phyloP scores from a whole-genome alignment of 768 basidiomycete genomes.

The Hypsizygus marmoreus region DNA sequence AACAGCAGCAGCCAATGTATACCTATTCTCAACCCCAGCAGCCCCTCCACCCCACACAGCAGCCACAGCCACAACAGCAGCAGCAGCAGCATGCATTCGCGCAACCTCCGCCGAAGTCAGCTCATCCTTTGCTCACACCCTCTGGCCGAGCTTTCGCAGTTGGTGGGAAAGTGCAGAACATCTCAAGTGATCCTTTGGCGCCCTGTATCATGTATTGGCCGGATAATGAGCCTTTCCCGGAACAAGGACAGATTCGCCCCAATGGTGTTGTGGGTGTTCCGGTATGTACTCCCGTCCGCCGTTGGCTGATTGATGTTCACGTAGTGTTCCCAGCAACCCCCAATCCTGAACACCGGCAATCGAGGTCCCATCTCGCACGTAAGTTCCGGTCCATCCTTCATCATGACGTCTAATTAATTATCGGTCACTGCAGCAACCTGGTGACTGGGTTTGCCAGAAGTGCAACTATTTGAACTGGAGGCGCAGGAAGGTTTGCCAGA shows the following conservation, averaged over 20 bases:
- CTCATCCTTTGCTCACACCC: conserved; percentile 79
- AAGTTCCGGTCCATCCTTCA: conserved; percentile 36
- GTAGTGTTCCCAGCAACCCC: conserved; percentile 59
- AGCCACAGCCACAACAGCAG: conserved; percentile 12
- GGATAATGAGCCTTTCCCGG: conserved; percentile 83
- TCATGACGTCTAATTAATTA: neutral
- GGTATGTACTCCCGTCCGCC: conserved; percentile 33
- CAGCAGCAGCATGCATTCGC: conserved; percentile 13
- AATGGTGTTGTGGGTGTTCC: conserved; percentile 52
- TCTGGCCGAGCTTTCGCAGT: conserved; percentile 76
- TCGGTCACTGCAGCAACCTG: conserved; percentile 54
- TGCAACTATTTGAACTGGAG: conserved; percentile 91
- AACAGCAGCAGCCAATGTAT: conserved; percentile 10
- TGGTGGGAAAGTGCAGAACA: conserved; percentile 79
- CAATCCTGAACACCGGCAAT: conserved; percentile 88
- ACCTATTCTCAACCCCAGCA: conserved; percentile 19
- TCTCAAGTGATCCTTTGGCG: conserved; percentile 67
- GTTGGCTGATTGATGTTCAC: conserved; percentile 9
- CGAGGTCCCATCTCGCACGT: conserved; percentile 85
- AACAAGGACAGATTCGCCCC: conserved; percentile 77
- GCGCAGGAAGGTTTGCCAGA: conserved; percentile 86
- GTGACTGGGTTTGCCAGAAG: conserved; percentile 81
- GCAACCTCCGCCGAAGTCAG: conserved; percentile 34
- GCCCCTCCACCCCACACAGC: conserved; percentile 1
- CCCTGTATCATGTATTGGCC: conserved; percentile 92